Evolutionary conservation across 192 early-diverging fungal species (phyloP), one percentile per base, ranked within the genome.

Genomic region (Coemansia sp.): DNA sequence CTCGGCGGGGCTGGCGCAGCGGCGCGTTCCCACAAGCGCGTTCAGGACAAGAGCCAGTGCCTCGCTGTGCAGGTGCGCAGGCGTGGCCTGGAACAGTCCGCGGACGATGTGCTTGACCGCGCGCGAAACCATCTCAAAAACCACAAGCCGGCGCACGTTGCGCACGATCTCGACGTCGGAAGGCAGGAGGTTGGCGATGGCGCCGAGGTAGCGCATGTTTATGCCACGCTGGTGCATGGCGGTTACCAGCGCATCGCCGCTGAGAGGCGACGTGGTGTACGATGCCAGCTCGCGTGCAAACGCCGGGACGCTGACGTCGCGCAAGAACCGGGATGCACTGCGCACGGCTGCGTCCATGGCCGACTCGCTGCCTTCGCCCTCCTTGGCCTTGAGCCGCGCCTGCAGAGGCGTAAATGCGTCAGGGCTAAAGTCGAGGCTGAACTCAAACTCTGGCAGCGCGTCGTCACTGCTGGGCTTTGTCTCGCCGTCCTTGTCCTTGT

Each of bases 171-270:
- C 70, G 32, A 51, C 58, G 4, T 72, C 69, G 18, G 60, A 53
- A 7, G 93, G 85, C 37, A 96, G 81, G 22, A 91, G 66, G 43
- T 81, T 61, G 18, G 88, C 88, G 4, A 96, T 86, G 52, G 80
- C 87, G 8, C 96, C 96, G 22, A 99, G 86, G 71, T 97, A 98
- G 36, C 97, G 89, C 93, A 98, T 97, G 80, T 98, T 97, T 82
- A 99, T 91, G 67, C 97, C 97, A 43, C 93, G 93, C 53, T 89
- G 91, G 81, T 99, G 97, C 86, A 99, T 90, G 5, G 89, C 84
- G 64, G 83, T 86, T 11, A 89, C 90, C n/a, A 99, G 83, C 14
- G 88, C 83, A 51, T 86, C 87, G 51, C 91, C 90, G 79, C 94
- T 94, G 18, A 84, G 60, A 32, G 96, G 96, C 2, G 91, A 90